Evolutionary conservation across 441 rosid genomes (phyloP).

Genomic region (Erodium trifolium): DNA sequence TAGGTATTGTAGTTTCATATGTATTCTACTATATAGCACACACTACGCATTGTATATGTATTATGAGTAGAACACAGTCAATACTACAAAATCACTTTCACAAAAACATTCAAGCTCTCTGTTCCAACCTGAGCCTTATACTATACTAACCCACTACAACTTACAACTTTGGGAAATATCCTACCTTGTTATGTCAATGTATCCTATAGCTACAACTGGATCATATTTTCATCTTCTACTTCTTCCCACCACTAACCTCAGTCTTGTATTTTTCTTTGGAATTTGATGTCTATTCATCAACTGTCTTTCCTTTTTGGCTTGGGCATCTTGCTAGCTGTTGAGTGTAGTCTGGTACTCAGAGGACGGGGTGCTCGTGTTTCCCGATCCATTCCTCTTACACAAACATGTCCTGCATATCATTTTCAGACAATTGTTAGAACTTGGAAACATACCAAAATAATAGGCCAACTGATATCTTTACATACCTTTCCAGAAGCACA

Average conservation of each 20-base stretch:
- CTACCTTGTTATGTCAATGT: slow-evolving; percentile 20
- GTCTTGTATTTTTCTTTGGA: slow-evolving; percentile 15
- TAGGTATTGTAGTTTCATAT: too few relatives aligned
- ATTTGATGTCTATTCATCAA: slow-evolving; percentile 16
- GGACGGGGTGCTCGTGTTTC: slow-evolving; percentile 74
- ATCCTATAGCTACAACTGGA: slow-evolving; percentile 16
- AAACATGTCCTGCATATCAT: slow-evolving; percentile 68
- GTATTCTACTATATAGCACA: too few relatives aligned
- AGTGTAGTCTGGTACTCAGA: slow-evolving; percentile 66
- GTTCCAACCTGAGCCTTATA: too few relatives aligned
- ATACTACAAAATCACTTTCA: too few relatives aligned
- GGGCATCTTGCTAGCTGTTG: slow-evolving; percentile 55
- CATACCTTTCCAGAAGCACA: slow-evolving; percentile 92
- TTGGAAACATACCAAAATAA: not conserved
- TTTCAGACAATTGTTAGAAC: slow-evolving; percentile 1
- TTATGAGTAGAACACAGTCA: too few relatives aligned
- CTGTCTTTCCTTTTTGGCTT: slow-evolving; percentile 30
- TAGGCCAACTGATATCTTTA: not conserved
- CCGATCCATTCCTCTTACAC: slow-evolving; percentile 85
- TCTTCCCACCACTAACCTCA: slow-evolving; percentile 14
- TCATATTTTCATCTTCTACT: slow-evolving; percentile 13
- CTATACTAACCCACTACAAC: too few relatives aligned
- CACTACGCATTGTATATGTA: too few relatives aligned
- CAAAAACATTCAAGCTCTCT: too few relatives aligned
- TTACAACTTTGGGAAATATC: too few relatives aligned